phyloP scores from a whole-genome alignment of 1,139 yeast species.

The Geotrichum aggregatum region DNA sequence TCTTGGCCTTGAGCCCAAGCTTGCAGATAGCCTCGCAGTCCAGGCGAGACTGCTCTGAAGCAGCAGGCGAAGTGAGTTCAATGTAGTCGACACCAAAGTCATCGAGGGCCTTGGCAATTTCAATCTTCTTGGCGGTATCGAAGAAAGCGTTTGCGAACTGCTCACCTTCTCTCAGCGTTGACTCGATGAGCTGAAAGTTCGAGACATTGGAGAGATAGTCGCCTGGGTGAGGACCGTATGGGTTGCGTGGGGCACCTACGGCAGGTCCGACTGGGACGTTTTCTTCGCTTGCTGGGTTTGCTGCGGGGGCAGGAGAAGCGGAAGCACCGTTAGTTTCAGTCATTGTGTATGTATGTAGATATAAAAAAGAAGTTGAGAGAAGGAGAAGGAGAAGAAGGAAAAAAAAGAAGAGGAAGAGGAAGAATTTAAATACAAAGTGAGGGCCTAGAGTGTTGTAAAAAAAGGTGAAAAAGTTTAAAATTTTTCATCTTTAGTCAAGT shows the following conservation, averaged over 20 bases:
- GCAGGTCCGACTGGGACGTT: too few species aligned
- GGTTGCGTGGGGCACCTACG: slow-evolving; percentile 60
- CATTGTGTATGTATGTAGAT: too few species aligned
- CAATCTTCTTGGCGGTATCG: slow-evolving; percentile 91
- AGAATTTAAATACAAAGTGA: too few species aligned
- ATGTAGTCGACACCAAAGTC: slow-evolving; percentile 98
- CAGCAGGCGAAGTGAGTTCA: slow-evolving; percentile 96
- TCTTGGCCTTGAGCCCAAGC: slow-evolving; percentile 91
- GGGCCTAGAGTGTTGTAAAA: too few species aligned
- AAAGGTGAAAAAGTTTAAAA: too few species aligned
- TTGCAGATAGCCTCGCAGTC: slow-evolving; percentile 99
- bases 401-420: too few species aligned
- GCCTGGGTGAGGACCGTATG: slow-evolving; percentile 93
- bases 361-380: too few species aligned
- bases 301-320: too few species aligned
- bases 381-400: too few species aligned
- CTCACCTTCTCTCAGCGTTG: slow-evolving; percentile 96
- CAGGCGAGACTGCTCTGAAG: slow-evolving; percentile 84
- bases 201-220: slow-evolving; percentile 88
- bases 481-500: too few species aligned
- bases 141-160: slow-evolving; percentile 98
- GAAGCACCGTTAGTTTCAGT: too few species aligned
- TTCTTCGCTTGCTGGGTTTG: too few species aligned
- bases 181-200: slow-evolving; percentile 87
- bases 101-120: slow-evolving; percentile 94